Base-by-base conservation (phyloP, 2,329 filamentous ascomycete genomes). In the Neodidymelliopsis sp. region DNA sequence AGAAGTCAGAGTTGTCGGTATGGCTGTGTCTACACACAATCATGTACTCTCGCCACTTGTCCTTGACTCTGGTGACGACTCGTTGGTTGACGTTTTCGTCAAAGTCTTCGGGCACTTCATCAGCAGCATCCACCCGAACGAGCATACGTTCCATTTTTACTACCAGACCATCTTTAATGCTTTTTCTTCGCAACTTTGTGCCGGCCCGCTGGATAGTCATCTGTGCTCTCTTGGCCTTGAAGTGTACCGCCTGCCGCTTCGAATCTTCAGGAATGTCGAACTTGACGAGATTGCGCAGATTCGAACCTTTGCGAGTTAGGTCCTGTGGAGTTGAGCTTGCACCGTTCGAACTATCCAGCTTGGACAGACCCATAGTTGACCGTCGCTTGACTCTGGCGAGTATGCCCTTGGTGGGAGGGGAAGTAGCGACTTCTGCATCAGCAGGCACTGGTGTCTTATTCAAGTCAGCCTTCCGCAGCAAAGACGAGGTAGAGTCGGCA, bases 81-180 rank as follows among this genome's bases (percentile, higher is more conserved):
- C 80, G 79, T 50, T 83, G 74, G 53, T 81, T 85, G 34, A 80
- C 79, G 56, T 86, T 86, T 64, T 88, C 85, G 43, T 84, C 81
- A 56, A 83, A 88, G 48, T 87, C 83, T 6, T 81, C 77, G 1
- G 83, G 80, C 7, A 86, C 70, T 3, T 79, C 74, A 54, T 79
- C 77, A 29, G 75, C 61, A 29, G 76, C 75, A 58, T 86, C 85
- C 18, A 86, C 78, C 16, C 83, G 78, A 15, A 88, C 81, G 16
- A 88, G 78, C 85, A 88, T 88, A 50, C 81, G 83, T 63, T 87
- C 84, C 70, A 85, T 84, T 67, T 87, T 87, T 48, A 88, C 74
- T 40, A 88, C 82, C 53, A 86, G 80, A 4, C 85, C 85, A 57
- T 84, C 79, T 38, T 75, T 74, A 33, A 75, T 64, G 51, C 72